A percentile compares a stretch with the other conserved stretches of the same genome.
phyloP scores from a whole-genome alignment of 108 stramenopile species.

The Epipyxis sp. region DNA sequence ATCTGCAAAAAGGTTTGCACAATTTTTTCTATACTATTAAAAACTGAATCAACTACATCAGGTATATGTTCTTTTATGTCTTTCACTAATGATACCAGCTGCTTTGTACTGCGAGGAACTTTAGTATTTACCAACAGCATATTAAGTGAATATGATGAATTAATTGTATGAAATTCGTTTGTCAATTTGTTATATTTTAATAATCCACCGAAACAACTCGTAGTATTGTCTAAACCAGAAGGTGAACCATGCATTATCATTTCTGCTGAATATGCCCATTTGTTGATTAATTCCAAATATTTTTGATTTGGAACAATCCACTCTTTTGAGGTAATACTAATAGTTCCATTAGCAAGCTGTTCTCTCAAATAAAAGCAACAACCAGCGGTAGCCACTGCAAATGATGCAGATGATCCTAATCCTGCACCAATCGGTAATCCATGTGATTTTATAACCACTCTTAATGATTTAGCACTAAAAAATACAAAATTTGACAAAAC shows the following conservation, averaged over 20 bases:
- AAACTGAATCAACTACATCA: slow-evolving; percentile 8
- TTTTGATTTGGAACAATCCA: background rate
- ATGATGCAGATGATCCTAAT: slow-evolving; percentile 47
- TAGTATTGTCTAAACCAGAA: slow-evolving; percentile 61
- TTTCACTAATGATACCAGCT: slow-evolving; percentile 39
- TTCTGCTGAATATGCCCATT: slow-evolving; percentile 56
- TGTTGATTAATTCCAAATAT: slow-evolving; percentile 47
- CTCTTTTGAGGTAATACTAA: background rate
- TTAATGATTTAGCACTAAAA: background rate
- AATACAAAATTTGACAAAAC: no score
- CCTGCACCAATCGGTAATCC: slow-evolving; percentile 48
- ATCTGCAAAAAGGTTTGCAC: slow-evolving; percentile 9
- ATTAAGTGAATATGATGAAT: slow-evolving; percentile 36
- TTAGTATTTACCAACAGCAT: slow-evolving; percentile 53
- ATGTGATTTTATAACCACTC: background rate
- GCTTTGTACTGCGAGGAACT: slow-evolving; percentile 50
- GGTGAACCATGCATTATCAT: slow-evolving; percentile 54
- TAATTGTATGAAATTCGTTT: slow-evolving; percentile 14
- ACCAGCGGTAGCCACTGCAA: slow-evolving; percentile 52
- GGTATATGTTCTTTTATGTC: slow-evolving; percentile 14
- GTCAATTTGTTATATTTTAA: background rate
- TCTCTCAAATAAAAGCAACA: slow-evolving; percentile 37
- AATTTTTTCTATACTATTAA: slow-evolving; percentile 40
- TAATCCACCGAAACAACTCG: slow-evolving; percentile 45
- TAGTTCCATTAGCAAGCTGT: background rate